Conservation (phyloP, 495 filamentous ascomycete species). For the Viridothelium virens region DNA sequence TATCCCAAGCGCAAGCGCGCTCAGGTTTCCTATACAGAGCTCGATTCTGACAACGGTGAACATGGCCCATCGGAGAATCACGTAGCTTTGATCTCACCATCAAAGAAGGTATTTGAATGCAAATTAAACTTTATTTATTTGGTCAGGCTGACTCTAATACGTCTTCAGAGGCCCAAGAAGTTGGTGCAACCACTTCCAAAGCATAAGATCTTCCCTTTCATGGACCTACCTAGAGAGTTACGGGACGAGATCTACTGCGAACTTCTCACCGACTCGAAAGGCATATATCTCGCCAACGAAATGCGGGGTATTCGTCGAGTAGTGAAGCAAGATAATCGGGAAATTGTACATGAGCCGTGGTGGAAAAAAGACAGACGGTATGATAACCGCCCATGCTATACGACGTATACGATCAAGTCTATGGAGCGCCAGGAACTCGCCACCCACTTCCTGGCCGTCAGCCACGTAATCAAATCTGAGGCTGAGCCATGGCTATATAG, state of each 20-base stretch:
- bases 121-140: neutral
- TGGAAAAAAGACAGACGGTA: no score
- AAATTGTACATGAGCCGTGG: neutral
- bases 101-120: neutral
- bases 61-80: conserved; percentile 7
- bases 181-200: conserved; percentile 16
- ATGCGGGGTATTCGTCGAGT: conserved; percentile 25
- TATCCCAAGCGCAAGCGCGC: conserved; percentile 30
- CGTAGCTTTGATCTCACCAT: conserved; percentile 11
- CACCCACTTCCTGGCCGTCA: conserved; percentile 27
- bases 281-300: conserved; percentile 22
- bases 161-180: conserved; percentile 14
- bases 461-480: conserved; percentile 29
- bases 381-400: no score
- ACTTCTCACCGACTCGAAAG: conserved; percentile 20
- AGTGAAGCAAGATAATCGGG: conserved; percentile 15
- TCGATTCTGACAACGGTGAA: conserved; percentile 17
- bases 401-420: no score
- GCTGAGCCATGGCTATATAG: conserved; percentile 27
- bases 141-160: conserved; percentile 12
- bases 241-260: conserved; percentile 27
- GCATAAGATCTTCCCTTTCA: conserved; percentile 27
- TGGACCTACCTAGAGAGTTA: conserved; percentile 30
- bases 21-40: conserved; percentile 25
- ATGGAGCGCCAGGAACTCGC: conserved; percentile 15